Conservation (phyloP, 176 grass and related monocot genomes). For the Lolium rigidum region DNA sequence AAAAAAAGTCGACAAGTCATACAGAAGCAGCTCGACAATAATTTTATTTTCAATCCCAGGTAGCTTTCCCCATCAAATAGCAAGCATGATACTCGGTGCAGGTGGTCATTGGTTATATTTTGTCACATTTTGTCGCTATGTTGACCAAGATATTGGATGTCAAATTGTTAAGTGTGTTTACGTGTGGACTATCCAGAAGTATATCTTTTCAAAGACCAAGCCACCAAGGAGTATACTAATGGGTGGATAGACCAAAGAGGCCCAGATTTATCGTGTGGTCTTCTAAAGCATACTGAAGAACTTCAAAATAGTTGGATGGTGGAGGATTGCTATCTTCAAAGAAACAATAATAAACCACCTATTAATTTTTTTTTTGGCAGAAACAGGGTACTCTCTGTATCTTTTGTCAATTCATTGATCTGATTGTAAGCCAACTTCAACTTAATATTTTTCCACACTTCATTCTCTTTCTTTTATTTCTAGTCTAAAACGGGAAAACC, state of each 20-base stretch:
- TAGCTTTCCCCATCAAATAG: background rate
- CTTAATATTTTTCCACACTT: background rate
- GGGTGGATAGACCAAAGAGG: background rate
- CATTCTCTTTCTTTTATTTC: background rate
- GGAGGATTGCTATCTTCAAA: background rate
- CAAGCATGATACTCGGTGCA: constrained; percentile 6
- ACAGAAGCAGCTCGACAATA: background rate
- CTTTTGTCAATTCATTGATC: background rate
- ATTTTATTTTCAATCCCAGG: background rate
- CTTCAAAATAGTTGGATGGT: background rate
- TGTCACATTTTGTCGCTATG: background rate
- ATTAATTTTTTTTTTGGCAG: too few relatives aligned
- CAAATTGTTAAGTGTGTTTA: background rate
- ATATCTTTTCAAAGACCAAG: background rate
- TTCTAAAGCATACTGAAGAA: background rate
- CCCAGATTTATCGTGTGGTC: background rate
- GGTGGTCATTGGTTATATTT: background rate
- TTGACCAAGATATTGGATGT: constrained; percentile 22
- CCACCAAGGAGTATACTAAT: background rate
- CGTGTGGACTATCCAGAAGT: background rate
- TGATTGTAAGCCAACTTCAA: background rate
- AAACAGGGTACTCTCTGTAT: background rate
- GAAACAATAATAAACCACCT: background rate
- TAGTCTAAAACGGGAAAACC: too few relatives aligned
- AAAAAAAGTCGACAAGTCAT: too few relatives aligned